Base-by-base conservation (phyloP, 2,329 filamentous ascomycete genomes). In the Epichloe brachyelytri region DNA sequence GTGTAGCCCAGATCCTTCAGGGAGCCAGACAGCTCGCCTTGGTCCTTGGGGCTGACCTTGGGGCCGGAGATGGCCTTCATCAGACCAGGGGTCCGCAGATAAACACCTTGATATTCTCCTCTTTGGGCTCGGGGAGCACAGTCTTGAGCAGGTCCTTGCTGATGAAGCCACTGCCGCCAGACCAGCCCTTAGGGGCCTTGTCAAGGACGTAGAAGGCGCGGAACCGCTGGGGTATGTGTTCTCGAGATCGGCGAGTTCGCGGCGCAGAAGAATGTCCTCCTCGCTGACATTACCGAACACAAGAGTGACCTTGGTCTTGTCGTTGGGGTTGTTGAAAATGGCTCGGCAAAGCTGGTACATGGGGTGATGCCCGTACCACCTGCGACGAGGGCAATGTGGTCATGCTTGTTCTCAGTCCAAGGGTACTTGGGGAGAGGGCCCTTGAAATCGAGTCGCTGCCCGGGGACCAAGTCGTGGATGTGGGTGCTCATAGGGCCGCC, bases 281-380 rank as follows among this genome's bases (percentile, higher is more conserved):
- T 97, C 88, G 26, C 73, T 75, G 54, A 96, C 72, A 73, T 97
- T 98, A 59, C 88, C 93, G 64, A 91, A 96, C 38, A 98, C 79
- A 34, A 98, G 82, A 5, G 91, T 97, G 41, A 98, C 89, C 76
- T 95, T 95, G 61, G 93, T 98, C 80, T 93, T 90, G 74, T 98
- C 93, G 43, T 87, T 80, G 54, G 91, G 88, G 79, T 96, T 95
- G 71, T 85, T 88, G 82, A 97, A 95, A 72, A 98, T 95, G 64
- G 83, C 79, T 56, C 88, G 88, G 57, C 82, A 76, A 44, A 98
- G 82, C 76, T 98, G 93, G 77, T 87, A 97, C 91, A 97, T 96
- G 59, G 93, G 11, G 93, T 93, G 68, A 98, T 95, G 55, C 93
- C 93, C 7, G 93, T 96, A 57, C 93, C 93, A 61, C 93, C 93